Evolutionary conservation across 441 rosid species (phyloP).

Genomic region (Gossypium schwendimanii): DNA sequence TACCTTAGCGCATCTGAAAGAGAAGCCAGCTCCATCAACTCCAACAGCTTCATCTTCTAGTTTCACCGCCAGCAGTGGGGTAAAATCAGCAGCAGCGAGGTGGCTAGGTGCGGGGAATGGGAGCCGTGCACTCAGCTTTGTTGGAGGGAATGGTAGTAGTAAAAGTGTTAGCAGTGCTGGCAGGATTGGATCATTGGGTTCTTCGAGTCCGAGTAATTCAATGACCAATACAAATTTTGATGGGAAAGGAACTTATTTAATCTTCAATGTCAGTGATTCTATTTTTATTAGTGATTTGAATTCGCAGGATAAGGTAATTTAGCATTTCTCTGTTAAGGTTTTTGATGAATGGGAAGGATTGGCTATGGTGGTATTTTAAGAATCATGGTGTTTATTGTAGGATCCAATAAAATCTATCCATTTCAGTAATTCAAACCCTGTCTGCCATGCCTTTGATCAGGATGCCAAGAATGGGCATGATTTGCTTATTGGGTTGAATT

Average conservation of each 20-base stretch:
- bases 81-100: constrained; percentile 86
- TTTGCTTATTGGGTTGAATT: constrained; percentile 77
- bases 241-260: constrained; percentile 93
- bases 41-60: constrained; percentile 67
- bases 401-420: constrained; percentile 94
- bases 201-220: constrained; percentile 58
- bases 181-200: constrained; percentile 72
- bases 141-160: constrained; percentile 88
- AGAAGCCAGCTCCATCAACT: constrained; percentile 78
- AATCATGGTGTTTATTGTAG: constrained; percentile 35
- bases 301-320: constrained; percentile 89
- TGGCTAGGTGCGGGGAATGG: constrained; percentile 84
- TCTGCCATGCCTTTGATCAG: constrained; percentile 89
- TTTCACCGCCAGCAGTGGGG: constrained; percentile 74
- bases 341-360: background rate
- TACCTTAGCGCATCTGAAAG: constrained; percentile 87
- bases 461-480: constrained; percentile 98
- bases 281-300: constrained; percentile 92
- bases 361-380: background rate
- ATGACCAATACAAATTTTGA: constrained; percentile 69
- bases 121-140: constrained; percentile 77
- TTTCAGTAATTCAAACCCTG: constrained; percentile 82
- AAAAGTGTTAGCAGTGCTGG: constrained; percentile 54
- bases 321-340: constrained; percentile 6
- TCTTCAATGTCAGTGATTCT: constrained; percentile 90